Percentiles rank a stretch among this genome's conserved stretches.
These are phyloP conservation scores for Dichotomocladium elegans DNA, from an alignment of 371 early-diverging fungal genomes.

Conservation along the genomic window DNA sequence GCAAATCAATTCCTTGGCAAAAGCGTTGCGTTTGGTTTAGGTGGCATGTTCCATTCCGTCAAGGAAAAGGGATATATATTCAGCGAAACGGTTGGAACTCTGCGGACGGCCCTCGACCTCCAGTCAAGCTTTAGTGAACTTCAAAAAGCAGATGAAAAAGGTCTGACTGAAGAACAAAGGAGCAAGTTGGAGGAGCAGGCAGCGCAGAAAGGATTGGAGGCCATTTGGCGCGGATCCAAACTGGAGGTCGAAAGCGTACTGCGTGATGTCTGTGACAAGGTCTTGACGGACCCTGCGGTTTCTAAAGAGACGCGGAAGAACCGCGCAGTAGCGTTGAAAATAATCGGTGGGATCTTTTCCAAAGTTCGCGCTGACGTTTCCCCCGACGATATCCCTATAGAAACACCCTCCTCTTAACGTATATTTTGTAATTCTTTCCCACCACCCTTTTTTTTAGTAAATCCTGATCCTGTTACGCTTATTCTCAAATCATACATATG, in stretches of 20 bases:
- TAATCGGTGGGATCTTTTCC: constrained; percentile 71
- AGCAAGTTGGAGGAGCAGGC: constrained; percentile 68
- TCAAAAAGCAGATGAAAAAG: constrained; percentile 83
- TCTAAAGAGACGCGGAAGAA: constrained; percentile 48
- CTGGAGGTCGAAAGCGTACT: constrained; percentile 92
- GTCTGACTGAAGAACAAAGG: constrained; percentile 59
- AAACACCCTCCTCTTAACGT: constrained; percentile 15
- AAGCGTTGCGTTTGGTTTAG: constrained; percentile 68
- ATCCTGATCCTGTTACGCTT: too few species aligned
- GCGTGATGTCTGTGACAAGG: constrained; percentile 86
- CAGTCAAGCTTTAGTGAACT: constrained; percentile 85
- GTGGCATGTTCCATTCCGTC: constrained; percentile 61
- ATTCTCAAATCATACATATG: too few species aligned
- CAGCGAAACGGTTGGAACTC: constrained; percentile 83
- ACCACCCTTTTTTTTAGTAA: not conserved
- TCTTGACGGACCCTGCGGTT: constrained; percentile 62
- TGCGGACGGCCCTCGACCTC: constrained; percentile 86
- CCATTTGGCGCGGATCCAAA: constrained; percentile 91
- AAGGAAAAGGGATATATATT: constrained; percentile 84
- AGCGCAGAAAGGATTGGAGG: constrained; percentile 78
- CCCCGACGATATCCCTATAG: constrained; percentile 32
- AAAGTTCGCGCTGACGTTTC: constrained; percentile 49
- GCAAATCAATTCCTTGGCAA: constrained; percentile 78
- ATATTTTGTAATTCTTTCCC: not conserved
- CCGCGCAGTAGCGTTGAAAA: constrained; percentile 68